Evolutionary conservation across 805 yeast genomes (phyloP), one percentile per base, ranked within the genome.

Genomic region (Cyberlindnera lachancei): DNA sequence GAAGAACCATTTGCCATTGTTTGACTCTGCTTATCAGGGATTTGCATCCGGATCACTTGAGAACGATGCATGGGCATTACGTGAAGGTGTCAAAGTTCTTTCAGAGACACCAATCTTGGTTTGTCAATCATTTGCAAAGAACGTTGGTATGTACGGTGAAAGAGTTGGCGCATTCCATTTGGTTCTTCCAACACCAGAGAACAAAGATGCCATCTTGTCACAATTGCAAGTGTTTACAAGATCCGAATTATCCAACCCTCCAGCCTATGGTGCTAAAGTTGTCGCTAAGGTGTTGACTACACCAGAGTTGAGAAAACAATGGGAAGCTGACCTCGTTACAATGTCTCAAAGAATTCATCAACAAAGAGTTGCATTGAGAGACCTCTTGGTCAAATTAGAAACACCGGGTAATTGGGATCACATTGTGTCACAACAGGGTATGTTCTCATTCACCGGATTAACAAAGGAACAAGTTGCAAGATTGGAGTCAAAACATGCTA

Each of bases 11-110:
- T 70, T 90, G 49, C 85, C 86, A 6, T 61, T 90, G 40, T 88
- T 92, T 52, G 98, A 90, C 62, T 76, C 87, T 40, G 97, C 97
- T 15, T 90, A 92, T 68, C 97, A 90, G 64, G 98, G 98, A 5
- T 90, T 90, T 56, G 95, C 97, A 18, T 73, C 88, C 27, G 97
- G 97, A 34, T 76, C 81, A 48, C 70, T 86, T 45, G 79, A 70
- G 42, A 69, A 73, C 38, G 98, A 90, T 50, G 90, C 94, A 7
- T 84, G 73, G 66, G 86, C 96, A 16, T 69, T 75, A 37, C 58
- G 67, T 42, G 61, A 67, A 31, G 87, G 86, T 41, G 66, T 79
- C 32, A 55, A 62, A 33, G 50, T 50, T 30, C 59, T 66, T 25
- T 10, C 8, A 20, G 64, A 63, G 35, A 62, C 66, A 23, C 88